Evolutionary conservation across 768 basidiomycete species (phyloP), one percentile per base, ranked within the genome.

Genomic region (Cyclocybe cylindracea): DNA sequence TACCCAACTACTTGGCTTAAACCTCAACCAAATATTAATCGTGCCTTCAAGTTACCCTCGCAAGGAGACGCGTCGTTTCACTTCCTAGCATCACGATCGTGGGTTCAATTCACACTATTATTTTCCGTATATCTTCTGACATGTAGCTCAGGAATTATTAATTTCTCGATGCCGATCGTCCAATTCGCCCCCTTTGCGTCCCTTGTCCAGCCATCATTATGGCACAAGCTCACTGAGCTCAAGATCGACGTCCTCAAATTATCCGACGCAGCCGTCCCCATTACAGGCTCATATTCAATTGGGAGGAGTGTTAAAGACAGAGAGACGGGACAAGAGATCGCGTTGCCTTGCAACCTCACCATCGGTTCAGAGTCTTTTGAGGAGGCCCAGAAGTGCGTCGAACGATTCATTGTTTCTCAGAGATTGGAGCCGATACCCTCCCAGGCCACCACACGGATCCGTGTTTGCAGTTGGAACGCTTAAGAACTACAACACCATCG

Each of bases 401-500:
- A 14, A 19, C 5, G 7, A 5, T 14, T 7, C 14, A 14, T 44
- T 31, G 19, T 19, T 10, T 10, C 10, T n/a, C 34, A 34, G 44
- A 14, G 38, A 44, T 32, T 43, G 13, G n/a, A 34, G 24, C 24
- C 33, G 51, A 37, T 32, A 37, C 48, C 60, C 60, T 44, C 48
- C 4, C 33, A 86, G 84, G 45, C 51, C 69, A 10, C 66, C 82
- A 2, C 61, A 78, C 6, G 74, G 83, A 54, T 73, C 85, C 10
- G 74, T 85, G 39, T 48, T 69, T 1, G 78, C 84, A 0, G 66
- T 61, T 4, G 97, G 96, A 36, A 73, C 77, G 8, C 77, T 97
- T 62, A 94, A 91, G 78, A 98, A 98, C 69, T 98, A 84, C 74
- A 99, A 98, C 66, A 98, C 96, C 7, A 89, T 98, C 60, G 94